phyloP scores from a whole-genome alignment of 2,329 filamentous ascomycete species.

The Penicillium decumbens region DNA sequence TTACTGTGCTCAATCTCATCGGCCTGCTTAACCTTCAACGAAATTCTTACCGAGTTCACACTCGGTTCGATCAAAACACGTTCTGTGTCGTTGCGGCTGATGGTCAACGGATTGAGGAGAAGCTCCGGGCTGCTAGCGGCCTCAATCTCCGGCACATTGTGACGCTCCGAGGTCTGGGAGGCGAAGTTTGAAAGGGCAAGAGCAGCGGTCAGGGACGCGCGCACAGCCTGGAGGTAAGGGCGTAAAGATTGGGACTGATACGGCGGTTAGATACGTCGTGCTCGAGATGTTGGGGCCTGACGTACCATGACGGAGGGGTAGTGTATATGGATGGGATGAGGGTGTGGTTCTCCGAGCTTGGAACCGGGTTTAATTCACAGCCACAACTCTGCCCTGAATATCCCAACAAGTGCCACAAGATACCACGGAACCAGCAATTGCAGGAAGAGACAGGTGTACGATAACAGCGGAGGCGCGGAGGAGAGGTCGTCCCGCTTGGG shows the following conservation, averaged over 20 bases:
- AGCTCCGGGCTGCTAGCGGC: slow-evolving; percentile 89
- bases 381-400: background rate
- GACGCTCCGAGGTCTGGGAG: slow-evolving; percentile 90
- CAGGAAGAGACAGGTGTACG: background rate
- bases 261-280: slow-evolving; percentile 10
- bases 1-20: slow-evolving; percentile 83
- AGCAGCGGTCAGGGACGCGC: slow-evolving; percentile 87
- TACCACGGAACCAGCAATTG: slow-evolving; percentile 1
- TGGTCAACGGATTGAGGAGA: slow-evolving; percentile 80
- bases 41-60: slow-evolving; percentile 94
- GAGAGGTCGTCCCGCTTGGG: slow-evolving; percentile 15
- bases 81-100: slow-evolving; percentile 96
- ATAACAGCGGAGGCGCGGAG: slow-evolving; percentile 15
- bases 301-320: slow-evolving; percentile 28
- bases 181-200: slow-evolving; percentile 95
- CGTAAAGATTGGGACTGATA: slow-evolving; percentile 22
- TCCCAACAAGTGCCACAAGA: background rate
- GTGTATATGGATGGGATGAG: background rate
- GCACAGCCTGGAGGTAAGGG: slow-evolving; percentile 64
- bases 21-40: slow-evolving; percentile 98
- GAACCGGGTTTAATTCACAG: background rate
- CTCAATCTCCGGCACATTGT: slow-evolving; percentile 95
- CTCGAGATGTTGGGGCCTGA: slow-evolving; percentile 1
- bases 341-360: background rate
- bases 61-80: slow-evolving; percentile 66